Conservation (phyloP, 495 filamentous ascomycete species). For the Xylaria castorea region DNA sequence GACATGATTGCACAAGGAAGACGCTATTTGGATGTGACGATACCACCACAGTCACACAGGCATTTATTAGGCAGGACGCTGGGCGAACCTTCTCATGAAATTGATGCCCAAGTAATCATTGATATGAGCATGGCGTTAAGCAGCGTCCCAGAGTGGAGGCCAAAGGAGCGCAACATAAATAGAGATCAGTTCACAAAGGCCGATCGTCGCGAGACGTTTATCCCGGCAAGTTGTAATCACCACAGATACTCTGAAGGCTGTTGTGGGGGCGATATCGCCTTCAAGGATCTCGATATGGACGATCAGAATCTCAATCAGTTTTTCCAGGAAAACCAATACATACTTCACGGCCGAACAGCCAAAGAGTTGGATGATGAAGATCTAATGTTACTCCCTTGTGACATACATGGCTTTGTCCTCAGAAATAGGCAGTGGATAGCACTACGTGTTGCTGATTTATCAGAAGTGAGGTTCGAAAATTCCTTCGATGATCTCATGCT, state of each 20-base stretch:
- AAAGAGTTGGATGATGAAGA: constrained; percentile 8
- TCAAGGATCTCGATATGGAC: constrained; percentile 12
- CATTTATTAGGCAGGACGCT: constrained; percentile 3
- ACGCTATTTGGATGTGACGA: constrained; percentile 15
- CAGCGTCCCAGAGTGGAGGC: neutral
- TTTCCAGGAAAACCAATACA: neutral
- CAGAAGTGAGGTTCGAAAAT: constrained; percentile 33
- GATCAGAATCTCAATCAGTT: neutral
- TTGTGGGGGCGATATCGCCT: constrained; percentile 17
- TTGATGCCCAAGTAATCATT: constrained; percentile 18
- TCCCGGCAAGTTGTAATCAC: neutral
- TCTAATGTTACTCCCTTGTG: constrained; percentile 9
- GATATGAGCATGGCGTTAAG: constrained; percentile 16
- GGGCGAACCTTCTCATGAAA: constrained; percentile 19
- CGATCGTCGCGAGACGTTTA: neutral
- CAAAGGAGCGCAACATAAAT: neutral
- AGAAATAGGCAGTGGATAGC: constrained; percentile 22
- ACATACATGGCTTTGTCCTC: constrained; percentile 15
- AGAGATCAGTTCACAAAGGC: neutral
- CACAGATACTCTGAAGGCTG: neutral
- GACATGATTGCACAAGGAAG: neutral
- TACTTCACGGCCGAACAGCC: neutral
- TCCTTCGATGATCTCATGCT: constrained; percentile 39
- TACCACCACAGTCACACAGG: constrained; percentile 1
- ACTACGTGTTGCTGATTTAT: neutral